These are phyloP conservation scores for Fraxinus velutina DNA, from an alignment of 305 asterid species.

Conservation along the genomic window DNA sequence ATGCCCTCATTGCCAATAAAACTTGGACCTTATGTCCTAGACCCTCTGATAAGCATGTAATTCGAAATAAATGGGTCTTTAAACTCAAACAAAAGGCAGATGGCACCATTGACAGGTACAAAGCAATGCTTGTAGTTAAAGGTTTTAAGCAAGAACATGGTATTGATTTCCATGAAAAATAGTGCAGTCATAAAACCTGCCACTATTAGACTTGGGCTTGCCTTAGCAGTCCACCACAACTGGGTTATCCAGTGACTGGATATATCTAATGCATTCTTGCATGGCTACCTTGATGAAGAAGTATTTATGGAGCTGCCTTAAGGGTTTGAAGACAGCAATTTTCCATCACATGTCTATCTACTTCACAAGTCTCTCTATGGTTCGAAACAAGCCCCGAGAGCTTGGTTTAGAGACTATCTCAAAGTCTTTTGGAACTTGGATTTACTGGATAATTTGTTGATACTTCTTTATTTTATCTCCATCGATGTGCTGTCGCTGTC, in stretches of 20 bases:
- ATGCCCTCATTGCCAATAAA: background rate
- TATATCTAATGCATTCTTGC: background rate
- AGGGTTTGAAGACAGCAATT: background rate
- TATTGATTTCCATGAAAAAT: background rate
- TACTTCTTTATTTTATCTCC: background rate
- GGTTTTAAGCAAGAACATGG: background rate
- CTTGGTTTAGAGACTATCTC: background rate
- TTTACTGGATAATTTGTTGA: background rate
- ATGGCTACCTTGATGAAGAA: background rate
- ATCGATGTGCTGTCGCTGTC: background rate
- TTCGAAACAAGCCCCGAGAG: background rate
- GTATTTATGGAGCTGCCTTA: background rate
- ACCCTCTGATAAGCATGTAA: background rate
- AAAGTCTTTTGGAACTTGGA: background rate
- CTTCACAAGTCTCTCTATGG: background rate
- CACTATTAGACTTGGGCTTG: background rate
- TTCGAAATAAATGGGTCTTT: background rate
- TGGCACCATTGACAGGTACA: background rate
- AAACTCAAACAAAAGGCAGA: background rate
- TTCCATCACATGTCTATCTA: background rate
- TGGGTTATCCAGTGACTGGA: background rate
- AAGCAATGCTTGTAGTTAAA: background rate
- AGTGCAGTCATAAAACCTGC: background rate
- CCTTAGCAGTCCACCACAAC: background rate
- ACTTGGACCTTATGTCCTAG: background rate